Evolutionary conservation across 106 monocot genomes (phyloP), one percentile per base, ranked within the genome.

Genomic region (Dendrobium catenatum): DNA sequence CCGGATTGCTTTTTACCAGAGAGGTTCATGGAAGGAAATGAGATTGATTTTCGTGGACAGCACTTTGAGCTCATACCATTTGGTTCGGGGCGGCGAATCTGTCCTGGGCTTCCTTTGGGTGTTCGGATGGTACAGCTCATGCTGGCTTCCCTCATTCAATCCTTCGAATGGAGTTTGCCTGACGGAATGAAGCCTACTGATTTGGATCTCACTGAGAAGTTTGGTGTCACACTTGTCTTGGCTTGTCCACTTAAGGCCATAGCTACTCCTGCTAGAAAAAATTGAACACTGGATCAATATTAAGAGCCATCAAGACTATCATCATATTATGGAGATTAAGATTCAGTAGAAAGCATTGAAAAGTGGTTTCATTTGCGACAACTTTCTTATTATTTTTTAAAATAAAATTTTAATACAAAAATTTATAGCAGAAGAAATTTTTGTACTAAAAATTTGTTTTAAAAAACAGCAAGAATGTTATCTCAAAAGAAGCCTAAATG

Each of bases 11-110:
- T 80, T 26, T 5, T 16, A 68, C 80, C 80, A 26, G 80, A 80
- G 68, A 80, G 80, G 67, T 80, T 80, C 42, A 1, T 68, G 7
- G 67, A 24, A 2, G 20, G 19, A 22, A 19, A 22, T 1, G 68
- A 80, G 6, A 19, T 80, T 10, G 80, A 80, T 47, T 80, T 67
- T 20, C 37, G 37, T 37, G 37, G 37, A 37, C 37, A 37, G 37
- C 37, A 37, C 37, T 37, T 37, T 3, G 37, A 8, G 26, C 27
- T 80, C 22, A 67, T 80, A 16, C 82, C 77, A 0, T 82, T 82
- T 67, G 82, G 82, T 27, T 77, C 77, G 2, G 82, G 77, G n/a
- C 75, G 77, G 61, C 75, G 82, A 58, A 76, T 59, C 6, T 82
- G 82, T 29, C 75, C 77, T 0, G 82, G 82, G 20, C 5, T 82